Percentiles rank a stretch among this genome's conserved stretches.
Evolutionary conservation across 768 basidiomycete species (phyloP).

Genomic region (Austroboletus festivus): DNA sequence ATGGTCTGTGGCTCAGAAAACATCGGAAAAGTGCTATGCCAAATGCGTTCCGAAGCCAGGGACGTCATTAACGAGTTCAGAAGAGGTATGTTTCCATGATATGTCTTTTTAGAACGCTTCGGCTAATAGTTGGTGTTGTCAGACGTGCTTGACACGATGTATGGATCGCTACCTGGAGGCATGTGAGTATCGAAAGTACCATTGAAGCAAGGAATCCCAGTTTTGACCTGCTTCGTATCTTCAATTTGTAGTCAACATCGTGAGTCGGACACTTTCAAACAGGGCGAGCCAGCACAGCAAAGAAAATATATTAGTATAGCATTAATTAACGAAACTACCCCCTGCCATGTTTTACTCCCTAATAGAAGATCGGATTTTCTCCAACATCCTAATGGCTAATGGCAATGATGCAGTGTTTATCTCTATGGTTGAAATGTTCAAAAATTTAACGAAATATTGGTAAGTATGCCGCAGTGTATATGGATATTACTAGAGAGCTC

Average conservation of each 20-base stretch:
- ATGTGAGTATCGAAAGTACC: slow-evolving; percentile 48
- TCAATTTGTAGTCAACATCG: slow-evolving; percentile 62
- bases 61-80: slow-evolving; percentile 61
- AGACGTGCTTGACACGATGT: slow-evolving; percentile 77
- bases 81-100: slow-evolving; percentile 57
- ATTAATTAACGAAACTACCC: not conserved
- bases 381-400: not conserved
- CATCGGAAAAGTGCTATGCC: slow-evolving; percentile 71
- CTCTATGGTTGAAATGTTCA: slow-evolving; percentile 16
- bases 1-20: slow-evolving; percentile 48
- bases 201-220: not conserved
- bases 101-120: not conserved
- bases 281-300: slow-evolving; percentile 40
- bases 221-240: slow-evolving; percentile 2
- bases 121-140: not conserved
- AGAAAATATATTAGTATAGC: slow-evolving; percentile 16
- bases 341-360: not conserved
- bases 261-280: slow-evolving; percentile 64
- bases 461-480: slow-evolving; percentile 14
- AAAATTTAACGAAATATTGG: slow-evolving; percentile 1
- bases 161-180: slow-evolving; percentile 83
- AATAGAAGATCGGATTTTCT: slow-evolving; percentile 1
- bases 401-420: slow-evolving; percentile 11
- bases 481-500: slow-evolving; percentile 14
- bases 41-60: slow-evolving; percentile 80